phyloP scores from a whole-genome alignment of 139 green algal genomes.

The Spirogloea muscicola region DNA sequence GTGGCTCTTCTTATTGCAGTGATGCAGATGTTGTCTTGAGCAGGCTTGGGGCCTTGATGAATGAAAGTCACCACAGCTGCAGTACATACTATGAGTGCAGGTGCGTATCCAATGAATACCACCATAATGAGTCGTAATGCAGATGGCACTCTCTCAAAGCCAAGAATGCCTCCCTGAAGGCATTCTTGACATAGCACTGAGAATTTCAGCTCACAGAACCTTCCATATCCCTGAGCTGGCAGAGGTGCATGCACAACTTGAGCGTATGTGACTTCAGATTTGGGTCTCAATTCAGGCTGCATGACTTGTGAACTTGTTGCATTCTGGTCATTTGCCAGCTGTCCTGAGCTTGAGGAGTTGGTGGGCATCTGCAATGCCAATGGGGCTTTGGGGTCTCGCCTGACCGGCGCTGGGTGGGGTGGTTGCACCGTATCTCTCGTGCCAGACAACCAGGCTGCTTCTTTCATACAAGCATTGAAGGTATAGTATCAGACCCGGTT shows the following conservation, averaged over 20 bases:
- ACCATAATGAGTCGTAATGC: no score
- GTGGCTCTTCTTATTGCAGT: no score
- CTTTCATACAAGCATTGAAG: constrained; percentile 41
- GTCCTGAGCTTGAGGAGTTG: constrained; percentile 82
- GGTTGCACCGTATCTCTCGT: constrained; percentile 84
- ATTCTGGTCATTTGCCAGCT: constrained; percentile 45
- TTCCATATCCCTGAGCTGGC: no score
- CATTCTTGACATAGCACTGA: no score
- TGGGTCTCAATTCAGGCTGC: neutral
- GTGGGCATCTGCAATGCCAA: constrained; percentile 56
- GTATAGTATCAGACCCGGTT: no score
- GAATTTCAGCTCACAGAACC: no score
- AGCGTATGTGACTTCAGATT: no score
- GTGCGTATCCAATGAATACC: no score
- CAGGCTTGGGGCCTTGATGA: constrained; percentile 76
- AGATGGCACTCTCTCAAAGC: no score
- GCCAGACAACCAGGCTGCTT: neutral
- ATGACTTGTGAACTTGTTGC: neutral
- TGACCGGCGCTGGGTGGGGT: constrained; percentile 91
- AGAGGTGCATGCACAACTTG: no score
- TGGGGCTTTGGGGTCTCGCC: constrained; percentile 74
- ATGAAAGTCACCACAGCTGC: constrained; percentile 78
- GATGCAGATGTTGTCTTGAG: no score
- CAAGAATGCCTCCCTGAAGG: no score
- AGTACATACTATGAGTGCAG: constrained; percentile 84